Conservation (phyloP, 2,329 filamentous ascomycete genomes). For the Apiospora marii region DNA sequence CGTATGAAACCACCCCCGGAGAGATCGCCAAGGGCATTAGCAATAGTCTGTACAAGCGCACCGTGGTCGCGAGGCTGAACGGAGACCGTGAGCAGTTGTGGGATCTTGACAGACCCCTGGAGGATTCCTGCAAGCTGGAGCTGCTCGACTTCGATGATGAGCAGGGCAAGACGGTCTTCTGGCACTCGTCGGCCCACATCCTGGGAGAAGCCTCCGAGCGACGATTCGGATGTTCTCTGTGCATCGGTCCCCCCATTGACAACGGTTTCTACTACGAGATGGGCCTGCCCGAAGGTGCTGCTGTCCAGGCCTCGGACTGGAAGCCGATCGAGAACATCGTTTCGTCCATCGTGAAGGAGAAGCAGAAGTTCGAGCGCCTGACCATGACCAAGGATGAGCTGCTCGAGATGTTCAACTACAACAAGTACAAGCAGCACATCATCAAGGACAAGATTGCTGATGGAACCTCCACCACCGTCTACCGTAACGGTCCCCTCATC, state of each 20-base stretch:
- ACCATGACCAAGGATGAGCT: constrained; percentile 90
- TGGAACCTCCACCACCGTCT: constrained; percentile 91
- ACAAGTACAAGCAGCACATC: constrained; percentile 98
- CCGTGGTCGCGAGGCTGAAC: constrained; percentile 85
- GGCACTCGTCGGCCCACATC: constrained; percentile 95
- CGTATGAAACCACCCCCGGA: constrained; percentile 91
- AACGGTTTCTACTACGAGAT: constrained; percentile 99
- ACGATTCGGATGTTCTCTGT: constrained; percentile 89
- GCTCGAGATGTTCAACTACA: constrained; percentile 95
- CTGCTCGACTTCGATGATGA: constrained; percentile 79
- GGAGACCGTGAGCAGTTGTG: constrained; percentile 76
- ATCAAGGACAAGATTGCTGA: constrained; percentile 92
- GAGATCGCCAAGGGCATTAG: constrained; percentile 80
- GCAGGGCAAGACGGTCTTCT: constrained; percentile 92
- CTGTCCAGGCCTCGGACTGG: constrained; percentile 80
- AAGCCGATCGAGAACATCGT: constrained; percentile 84
- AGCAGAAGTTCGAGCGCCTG: constrained; percentile 91
- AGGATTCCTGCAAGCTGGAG: constrained; percentile 85
- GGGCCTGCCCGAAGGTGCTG: constrained; percentile 75
- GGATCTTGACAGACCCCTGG: constrained; percentile 91
- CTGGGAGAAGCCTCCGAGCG: constrained; percentile 94
- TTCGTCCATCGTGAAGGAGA: constrained; percentile 89
- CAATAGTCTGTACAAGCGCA: constrained; percentile 86
- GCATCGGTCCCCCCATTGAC: constrained; percentile 90
- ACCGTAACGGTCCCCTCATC: constrained; percentile 91